Evolutionary conservation across 2,329 filamentous ascomycete species (phyloP).

Genomic region (Colletotrichum horii): DNA sequence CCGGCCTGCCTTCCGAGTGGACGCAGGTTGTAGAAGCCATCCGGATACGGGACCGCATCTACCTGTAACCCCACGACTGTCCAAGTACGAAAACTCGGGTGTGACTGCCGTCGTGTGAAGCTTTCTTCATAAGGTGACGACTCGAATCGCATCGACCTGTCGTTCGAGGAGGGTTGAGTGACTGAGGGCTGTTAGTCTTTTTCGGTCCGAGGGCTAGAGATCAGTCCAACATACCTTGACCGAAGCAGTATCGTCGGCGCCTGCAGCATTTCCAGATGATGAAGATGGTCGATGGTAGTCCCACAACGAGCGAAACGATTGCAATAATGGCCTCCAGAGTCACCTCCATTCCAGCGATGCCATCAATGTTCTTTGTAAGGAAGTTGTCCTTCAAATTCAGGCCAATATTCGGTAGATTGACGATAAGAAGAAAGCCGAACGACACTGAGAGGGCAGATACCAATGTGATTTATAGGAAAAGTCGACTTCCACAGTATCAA

Average conservation of each 20-base stretch:
- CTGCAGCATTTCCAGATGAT: neutral
- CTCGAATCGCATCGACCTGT: neutral
- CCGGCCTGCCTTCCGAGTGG: neutral
- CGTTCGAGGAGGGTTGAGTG: neutral
- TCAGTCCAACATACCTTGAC: neutral
- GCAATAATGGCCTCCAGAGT: slow-evolving; percentile 8
- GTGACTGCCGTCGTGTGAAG: neutral
- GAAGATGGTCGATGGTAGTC: neutral
- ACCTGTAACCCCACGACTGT: neutral
- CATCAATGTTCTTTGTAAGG: neutral
- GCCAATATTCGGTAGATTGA: no score
- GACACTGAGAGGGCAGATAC: no score
- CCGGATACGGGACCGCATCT: neutral
- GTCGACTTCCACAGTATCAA: no score
- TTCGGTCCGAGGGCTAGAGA: no score
- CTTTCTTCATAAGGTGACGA: neutral
- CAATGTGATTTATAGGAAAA: no score
- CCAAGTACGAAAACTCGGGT: neutral
- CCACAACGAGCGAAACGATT: neutral
- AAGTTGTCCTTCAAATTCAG: neutral
- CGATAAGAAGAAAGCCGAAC: no score
- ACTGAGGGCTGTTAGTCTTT: neutral
- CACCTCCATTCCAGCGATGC: neutral
- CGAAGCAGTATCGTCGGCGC: neutral
- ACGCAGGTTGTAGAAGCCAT: neutral